phyloP scores from a whole-genome alignment of 192 early-diverging fungal species.

The Hyaloraphidium curvatum region DNA sequence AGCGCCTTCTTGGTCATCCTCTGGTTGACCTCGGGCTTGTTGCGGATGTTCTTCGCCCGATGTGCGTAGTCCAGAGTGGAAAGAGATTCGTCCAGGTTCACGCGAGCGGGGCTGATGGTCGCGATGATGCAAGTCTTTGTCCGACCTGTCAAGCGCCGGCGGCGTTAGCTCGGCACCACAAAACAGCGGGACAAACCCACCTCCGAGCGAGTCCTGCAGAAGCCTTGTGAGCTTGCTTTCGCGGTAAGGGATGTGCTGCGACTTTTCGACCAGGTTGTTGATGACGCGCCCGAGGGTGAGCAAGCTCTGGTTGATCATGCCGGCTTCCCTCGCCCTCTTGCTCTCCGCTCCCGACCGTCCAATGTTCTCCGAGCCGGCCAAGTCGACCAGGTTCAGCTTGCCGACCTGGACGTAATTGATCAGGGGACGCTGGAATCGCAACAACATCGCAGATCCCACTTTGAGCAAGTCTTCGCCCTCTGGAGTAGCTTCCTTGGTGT shows the following conservation, averaged over 20 bases:
- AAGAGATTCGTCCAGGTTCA: slow-evolving; percentile 43
- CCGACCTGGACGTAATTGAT: slow-evolving; percentile 29
- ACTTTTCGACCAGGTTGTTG: slow-evolving; percentile 34
- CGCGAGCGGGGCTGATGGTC: slow-evolving; percentile 61
- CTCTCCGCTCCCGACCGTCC: slow-evolving; percentile 74
- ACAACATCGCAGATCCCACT: slow-evolving; percentile 10
- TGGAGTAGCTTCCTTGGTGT: slow-evolving; percentile 59
- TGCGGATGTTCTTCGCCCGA: slow-evolving; percentile 57
- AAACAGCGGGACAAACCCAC: slow-evolving; percentile 3
- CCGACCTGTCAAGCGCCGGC: slow-evolving; percentile 25
- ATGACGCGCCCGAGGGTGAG: slow-evolving; percentile 54
- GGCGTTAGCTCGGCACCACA: background rate
- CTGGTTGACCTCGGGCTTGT: slow-evolving; percentile 55
- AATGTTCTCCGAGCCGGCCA: slow-evolving; percentile 90
- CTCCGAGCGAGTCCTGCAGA: slow-evolving; percentile 70
- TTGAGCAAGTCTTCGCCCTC: slow-evolving; percentile 74
- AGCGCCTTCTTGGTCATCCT: slow-evolving; percentile 65
- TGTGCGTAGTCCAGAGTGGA: slow-evolving; percentile 62
- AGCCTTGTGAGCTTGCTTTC: slow-evolving; percentile 78
- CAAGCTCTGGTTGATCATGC: slow-evolving; percentile 72
- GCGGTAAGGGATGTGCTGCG: slow-evolving; percentile 50
- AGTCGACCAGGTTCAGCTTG: slow-evolving; percentile 88
- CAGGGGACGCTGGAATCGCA: background rate
- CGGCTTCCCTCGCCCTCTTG: slow-evolving; percentile 63
- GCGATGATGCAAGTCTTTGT: slow-evolving; percentile 95